A percentile compares a stretch with the other conserved stretches of the same genome.
Evolutionary conservation across 129 eudicot species (phyloP).

Genomic region (Flaveria trinervia): DNA sequence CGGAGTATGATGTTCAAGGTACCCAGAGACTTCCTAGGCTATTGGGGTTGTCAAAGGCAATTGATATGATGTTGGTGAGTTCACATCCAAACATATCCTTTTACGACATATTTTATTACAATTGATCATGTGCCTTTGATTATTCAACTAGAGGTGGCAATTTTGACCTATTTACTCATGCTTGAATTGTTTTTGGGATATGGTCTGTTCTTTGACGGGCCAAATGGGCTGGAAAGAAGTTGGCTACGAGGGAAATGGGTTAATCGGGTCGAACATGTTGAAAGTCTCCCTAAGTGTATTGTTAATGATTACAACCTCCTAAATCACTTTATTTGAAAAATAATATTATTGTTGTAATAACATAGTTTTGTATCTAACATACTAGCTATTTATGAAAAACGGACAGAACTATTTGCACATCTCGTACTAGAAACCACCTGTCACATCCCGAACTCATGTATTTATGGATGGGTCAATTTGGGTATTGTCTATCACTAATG

Average conservation of each 20-base stretch:
- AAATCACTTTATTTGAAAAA: too few species aligned
- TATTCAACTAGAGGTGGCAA: neutral
- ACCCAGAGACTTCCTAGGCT: conserved; percentile 99
- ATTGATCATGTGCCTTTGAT: neutral
- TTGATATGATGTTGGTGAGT: conserved; percentile 92
- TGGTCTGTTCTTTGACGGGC: neutral
- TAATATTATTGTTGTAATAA: too few species aligned
- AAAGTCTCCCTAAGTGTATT: neutral
- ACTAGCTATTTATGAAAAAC: too few species aligned
- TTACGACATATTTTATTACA: neutral
- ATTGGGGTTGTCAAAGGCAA: conserved; percentile 75
- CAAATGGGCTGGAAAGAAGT: neutral
- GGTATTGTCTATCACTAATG: too few species aligned
- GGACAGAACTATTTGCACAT: too few species aligned
- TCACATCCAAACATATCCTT: neutral
- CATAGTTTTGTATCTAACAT: too few species aligned
- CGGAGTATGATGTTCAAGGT: conserved; percentile 42
- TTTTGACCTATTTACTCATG: neutral
- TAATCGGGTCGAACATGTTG: neutral
- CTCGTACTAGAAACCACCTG: too few species aligned
- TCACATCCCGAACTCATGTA: too few species aligned
- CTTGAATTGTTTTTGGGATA: neutral
- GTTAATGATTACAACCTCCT: neutral
- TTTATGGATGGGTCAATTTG: too few species aligned
- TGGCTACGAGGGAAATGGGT: neutral